Base-by-base conservation (phyloP, 78 protist species). In the Dictyostelium capitatum region DNA sequence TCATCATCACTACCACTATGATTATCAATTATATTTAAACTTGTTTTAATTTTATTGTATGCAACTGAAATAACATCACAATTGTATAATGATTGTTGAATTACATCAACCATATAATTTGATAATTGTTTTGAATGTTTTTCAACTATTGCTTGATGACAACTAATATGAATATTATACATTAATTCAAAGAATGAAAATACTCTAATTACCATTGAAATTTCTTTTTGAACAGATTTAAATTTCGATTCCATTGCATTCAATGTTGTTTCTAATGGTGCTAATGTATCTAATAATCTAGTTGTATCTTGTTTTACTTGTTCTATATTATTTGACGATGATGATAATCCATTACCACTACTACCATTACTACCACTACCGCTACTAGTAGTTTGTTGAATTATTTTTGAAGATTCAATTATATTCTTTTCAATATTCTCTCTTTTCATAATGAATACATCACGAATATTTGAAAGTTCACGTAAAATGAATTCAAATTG, bases 221-320 rank as follows among this genome's bases (percentile, higher is more conserved):
- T 43, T 11, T 87, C 93, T 11, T 65, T 74, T 56, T 87, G 82
- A 50, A 57, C 47, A 3, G 83, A 8, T 47, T 74, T 20, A 53
- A 87, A 47, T 20, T 54, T 56, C 5, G 30, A 10, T 37, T 87
- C 93, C 32, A 87, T 77, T 1, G 25, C 37, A 23, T 51, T 25
- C 23, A 87, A n/a, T 5, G 93, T 77, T 0, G 80, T 47, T 43
- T 87, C 93, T 12, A 87, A 64, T 0, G 93, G 93, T n/a, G 85
- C 93, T 9, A 87, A n/a, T 25, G 84, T 23, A 4, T 87, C 93
- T 47, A 87, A 47, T n/a, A 70, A 19, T 20, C 80, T 15, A 17
- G 37, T 37, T 25, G 78, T 41, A 20, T 77, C 75, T 77, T 14
- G 56, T 47, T 51, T 77, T 12, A 54, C 70, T 48, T 54, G 64